Conservation (phyloP, 129 eudicot species). For the Sambucus nigra region DNA sequence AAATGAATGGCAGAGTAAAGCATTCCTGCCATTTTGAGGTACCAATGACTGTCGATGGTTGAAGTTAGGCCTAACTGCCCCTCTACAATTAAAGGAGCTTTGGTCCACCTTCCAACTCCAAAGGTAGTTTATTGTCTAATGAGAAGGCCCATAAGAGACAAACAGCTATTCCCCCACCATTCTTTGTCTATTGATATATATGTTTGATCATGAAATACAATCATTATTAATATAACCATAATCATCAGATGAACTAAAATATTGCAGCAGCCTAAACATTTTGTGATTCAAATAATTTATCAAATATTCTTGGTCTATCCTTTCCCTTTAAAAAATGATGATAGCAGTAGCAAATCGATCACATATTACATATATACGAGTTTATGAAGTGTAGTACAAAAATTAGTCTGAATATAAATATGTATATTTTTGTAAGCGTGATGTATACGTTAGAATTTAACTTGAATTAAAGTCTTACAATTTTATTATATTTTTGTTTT, state of each 20-base stretch:
- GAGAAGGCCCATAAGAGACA: slow-evolving; percentile 8
- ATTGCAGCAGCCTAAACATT: background rate
- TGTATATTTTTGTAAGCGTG: too few relatives aligned
- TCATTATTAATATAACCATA: too few relatives aligned
- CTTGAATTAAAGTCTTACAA: too few relatives aligned
- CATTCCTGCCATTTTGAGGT: background rate
- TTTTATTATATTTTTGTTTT: too few relatives aligned
- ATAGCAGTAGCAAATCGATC: background rate
- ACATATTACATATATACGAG: background rate
- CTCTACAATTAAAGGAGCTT: background rate
- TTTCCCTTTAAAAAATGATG: background rate
- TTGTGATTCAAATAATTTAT: background rate
- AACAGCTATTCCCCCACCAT: slow-evolving; percentile 9
- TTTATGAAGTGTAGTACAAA: too few relatives aligned
- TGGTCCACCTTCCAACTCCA: slow-evolving; percentile 4
- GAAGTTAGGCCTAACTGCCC: background rate
- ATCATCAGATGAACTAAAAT: background rate
- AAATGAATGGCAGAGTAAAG: too few relatives aligned
- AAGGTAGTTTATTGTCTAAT: background rate
- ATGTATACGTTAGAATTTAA: too few relatives aligned
- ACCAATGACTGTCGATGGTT: background rate
- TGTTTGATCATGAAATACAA: background rate
- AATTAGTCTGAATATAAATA: too few relatives aligned
- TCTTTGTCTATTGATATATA: background rate
- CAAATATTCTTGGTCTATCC: background rate